Conservation (phyloP, 2,329 filamentous ascomycete species). For the Beauveria sp. region DNA sequence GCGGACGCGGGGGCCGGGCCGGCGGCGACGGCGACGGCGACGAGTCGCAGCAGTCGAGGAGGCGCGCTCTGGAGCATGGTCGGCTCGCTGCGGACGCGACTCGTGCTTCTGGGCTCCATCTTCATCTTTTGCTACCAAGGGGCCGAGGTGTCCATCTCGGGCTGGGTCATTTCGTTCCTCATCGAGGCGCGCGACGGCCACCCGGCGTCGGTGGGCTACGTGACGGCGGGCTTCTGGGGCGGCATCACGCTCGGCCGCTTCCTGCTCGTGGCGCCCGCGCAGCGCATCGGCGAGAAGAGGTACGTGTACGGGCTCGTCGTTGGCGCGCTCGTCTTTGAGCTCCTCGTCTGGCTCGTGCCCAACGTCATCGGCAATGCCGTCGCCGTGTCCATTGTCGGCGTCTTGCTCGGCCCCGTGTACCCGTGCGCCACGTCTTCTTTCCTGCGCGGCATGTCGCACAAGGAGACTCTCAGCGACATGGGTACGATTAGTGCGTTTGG, state of each 20-base stretch:
- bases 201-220: constrained; percentile 67
- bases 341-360: constrained; percentile 73
- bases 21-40: constrained; percentile 26
- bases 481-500: constrained; percentile 64
- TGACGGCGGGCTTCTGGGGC: constrained; percentile 64
- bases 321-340: constrained; percentile 59
- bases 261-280: constrained; percentile 57
- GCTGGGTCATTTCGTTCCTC: constrained; percentile 82
- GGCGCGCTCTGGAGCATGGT: constrained; percentile 36
- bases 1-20: constrained; percentile 13
- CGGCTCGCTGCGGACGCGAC: constrained; percentile 41
- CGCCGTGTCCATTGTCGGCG: constrained; percentile 60
- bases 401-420: constrained; percentile 73
- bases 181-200: constrained; percentile 64
- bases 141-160: constrained; percentile 74
- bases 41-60: constrained; percentile 6
- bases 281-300: constrained; percentile 60
- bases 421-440: constrained; percentile 63
- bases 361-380: constrained; percentile 66
- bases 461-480: constrained; percentile 55
- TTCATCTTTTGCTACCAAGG: constrained; percentile 87
- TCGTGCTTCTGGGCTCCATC: constrained; percentile 65
- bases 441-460: constrained; percentile 48
- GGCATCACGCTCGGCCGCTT: constrained; percentile 74
- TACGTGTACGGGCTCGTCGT: constrained; percentile 58